Conservation (phyloP, 1,284 basidiomycete genomes). For the Athelia sp. region DNA sequence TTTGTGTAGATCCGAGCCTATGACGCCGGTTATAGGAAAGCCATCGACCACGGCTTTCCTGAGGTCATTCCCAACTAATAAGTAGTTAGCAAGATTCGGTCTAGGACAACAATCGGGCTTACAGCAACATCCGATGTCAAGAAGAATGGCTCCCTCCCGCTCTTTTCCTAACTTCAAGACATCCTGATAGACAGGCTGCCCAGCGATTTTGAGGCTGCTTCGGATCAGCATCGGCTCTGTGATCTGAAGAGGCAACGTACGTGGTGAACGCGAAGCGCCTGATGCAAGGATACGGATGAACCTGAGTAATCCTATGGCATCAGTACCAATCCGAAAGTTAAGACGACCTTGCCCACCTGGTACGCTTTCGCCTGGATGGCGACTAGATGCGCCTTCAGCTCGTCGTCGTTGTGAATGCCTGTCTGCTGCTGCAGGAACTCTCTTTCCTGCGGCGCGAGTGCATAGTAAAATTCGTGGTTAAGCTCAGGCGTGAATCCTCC, state of each 20-base stretch:
- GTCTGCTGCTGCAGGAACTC: conserved; percentile 20
- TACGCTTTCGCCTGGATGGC: conserved; percentile 24
- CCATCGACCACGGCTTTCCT: conserved; percentile 37
- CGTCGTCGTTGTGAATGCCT: conserved; percentile 17
- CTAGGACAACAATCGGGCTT: conserved; percentile 18
- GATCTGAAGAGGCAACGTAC: conserved; percentile 18
- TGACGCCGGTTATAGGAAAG: conserved; percentile 24
- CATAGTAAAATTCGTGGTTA: too few species aligned
- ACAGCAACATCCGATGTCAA: conserved; percentile 48
- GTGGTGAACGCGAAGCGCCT: conserved; percentile 34
- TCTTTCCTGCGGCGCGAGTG: conserved; percentile 6
- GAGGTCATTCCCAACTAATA: conserved; percentile 42
- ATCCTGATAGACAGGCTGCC: conserved; percentile 36
- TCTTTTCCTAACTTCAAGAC: conserved; percentile 34
- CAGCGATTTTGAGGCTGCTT: conserved; percentile 36
- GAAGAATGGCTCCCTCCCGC: conserved; percentile 38
- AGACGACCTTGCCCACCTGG: conserved; percentile 8
- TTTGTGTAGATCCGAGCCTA: conserved; percentile 29
- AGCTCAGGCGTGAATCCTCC: too few species aligned
- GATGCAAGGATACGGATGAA: conserved; percentile 36
- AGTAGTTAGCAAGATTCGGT: too few species aligned
- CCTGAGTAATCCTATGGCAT: conserved; percentile 12
- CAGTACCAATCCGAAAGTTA: background rate
- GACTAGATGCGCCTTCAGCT: conserved; percentile 21
- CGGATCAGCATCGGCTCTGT: background rate